phyloP scores from a whole-genome alignment of 805 yeast genomes.

The Candida sakaeoensis region DNA sequence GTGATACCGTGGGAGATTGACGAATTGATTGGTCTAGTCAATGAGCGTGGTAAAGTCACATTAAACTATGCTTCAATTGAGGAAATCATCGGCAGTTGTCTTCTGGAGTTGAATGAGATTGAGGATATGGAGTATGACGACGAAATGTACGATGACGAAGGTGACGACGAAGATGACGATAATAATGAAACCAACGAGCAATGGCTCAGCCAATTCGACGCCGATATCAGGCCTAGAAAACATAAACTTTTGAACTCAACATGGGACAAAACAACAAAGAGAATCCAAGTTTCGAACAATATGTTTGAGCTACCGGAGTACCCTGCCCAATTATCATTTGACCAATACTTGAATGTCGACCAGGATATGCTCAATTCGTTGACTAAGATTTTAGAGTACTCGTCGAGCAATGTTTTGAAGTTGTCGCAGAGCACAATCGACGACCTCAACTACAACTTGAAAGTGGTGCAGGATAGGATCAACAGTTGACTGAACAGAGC shows the following conservation, averaged over 20 bases:
- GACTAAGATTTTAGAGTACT: conserved; percentile 17
- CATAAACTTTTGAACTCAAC: background rate
- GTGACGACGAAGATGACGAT: conserved; percentile 2
- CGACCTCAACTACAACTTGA: conserved; percentile 25
- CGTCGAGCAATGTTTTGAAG: conserved; percentile 16
- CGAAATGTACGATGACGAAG: conserved; percentile 4
- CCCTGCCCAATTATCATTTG: background rate
- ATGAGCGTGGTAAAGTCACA: conserved; percentile 39
- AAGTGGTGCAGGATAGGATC: conserved; percentile 12
- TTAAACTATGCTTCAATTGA: conserved; percentile 52
- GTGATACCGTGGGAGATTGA: conserved; percentile 57
- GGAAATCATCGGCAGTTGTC: conserved; percentile 59
- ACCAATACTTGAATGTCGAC: conserved; percentile 9
- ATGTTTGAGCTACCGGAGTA: background rate
- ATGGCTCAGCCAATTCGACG: conserved; percentile 6
- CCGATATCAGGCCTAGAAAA: background rate
- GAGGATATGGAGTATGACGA: conserved; percentile 6
- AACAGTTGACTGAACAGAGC: background rate
- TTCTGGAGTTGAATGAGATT: conserved; percentile 35
- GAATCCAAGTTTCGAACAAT: background rate
- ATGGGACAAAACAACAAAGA: background rate
- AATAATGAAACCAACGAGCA: conserved; percentile 6
- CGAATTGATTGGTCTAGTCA: conserved; percentile 49
- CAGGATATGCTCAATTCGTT: conserved; percentile 12
- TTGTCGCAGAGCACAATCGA: conserved; percentile 18